Evolutionary conservation across 192 early-diverging fungal species (phyloP), one percentile per base, ranked within the genome.

Genomic region (Helicostylum pulchrum): DNA sequence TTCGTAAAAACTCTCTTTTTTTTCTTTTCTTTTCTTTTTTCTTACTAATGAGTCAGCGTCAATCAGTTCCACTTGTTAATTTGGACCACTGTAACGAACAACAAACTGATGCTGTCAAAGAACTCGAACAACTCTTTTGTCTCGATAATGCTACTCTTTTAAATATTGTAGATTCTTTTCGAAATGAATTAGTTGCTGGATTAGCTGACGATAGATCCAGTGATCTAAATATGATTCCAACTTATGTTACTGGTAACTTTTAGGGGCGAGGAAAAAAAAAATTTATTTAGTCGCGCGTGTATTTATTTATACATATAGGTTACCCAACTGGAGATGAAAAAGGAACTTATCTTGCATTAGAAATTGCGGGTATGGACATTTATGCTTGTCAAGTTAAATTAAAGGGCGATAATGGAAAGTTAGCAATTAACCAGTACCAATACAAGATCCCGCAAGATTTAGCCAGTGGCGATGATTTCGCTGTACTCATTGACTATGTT

Each of bases 351-450:
- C 80, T 98, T 31, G 94, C 96, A 23, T 73, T 98, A 36, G 96
- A 98, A 72, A 80, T 98, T 23, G 94, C 93, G 42, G 95, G 94
- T 19, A 92, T 91, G 65, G 95, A 98, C 73, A 82, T 99, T n/a
- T 71, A 71, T 42, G 92, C 95, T 2, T 95, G 93, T 78, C 82
- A 90, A 71, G 87, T 97, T 11, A 84, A 79, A 30, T 80, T 98
- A 47, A 85, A 85, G 62, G 92, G 93, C 36, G 79, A 86, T 44
- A 86, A 90, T 53, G 82, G 74, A 19, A 71, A 82, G 21, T 79
- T 88, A 47, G 80, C 82, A n/a, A 83, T 92, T 70, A 83, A 86
- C 55, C 92, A 96, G 70, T 83, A 90, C 69, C 85, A 90, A 67
- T 90, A 88, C 68, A 81, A 81, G 51, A 85, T 92, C 62, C 81